phyloP scores from a whole-genome alignment of 441 rosid species.

The Arabidopsis lyrata region DNA sequence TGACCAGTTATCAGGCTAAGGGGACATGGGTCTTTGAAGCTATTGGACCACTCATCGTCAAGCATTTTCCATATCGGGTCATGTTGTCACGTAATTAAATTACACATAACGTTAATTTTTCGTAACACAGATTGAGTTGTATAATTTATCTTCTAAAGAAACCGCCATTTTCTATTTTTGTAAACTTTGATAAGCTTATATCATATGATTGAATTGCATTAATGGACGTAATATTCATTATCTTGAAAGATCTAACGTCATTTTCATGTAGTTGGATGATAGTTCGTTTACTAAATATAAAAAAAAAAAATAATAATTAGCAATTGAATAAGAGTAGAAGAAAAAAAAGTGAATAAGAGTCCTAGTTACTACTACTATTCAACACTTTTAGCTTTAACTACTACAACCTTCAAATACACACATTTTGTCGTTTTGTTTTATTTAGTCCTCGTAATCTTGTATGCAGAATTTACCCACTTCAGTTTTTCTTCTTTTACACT shows the following conservation, averaged over 20 bases:
- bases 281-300: background rate
- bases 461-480: background rate
- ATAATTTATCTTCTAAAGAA: too few relatives aligned
- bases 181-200: background rate
- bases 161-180: background rate
- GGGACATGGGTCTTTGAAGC: too few relatives aligned
- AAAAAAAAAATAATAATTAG: too few relatives aligned
- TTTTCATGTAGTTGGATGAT: slow-evolving; percentile 33
- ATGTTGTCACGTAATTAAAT: background rate
- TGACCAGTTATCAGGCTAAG: background rate
- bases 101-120: too few relatives aligned
- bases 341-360: background rate
- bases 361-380: background rate
- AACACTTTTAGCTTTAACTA: background rate
- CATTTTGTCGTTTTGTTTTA: background rate
- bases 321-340: too few relatives aligned
- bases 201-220: slow-evolving; percentile 7
- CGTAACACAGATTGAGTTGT: background rate
- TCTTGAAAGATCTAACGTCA: background rate
- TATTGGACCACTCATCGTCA: background rate
- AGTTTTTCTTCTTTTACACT: background rate
- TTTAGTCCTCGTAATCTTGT: background rate
- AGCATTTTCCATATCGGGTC: background rate
- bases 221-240: slow-evolving; percentile 1
- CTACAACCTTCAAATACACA: background rate